Conservation (phyloP, 176 grass and related monocot species). For the Lolium multiflorum region DNA sequence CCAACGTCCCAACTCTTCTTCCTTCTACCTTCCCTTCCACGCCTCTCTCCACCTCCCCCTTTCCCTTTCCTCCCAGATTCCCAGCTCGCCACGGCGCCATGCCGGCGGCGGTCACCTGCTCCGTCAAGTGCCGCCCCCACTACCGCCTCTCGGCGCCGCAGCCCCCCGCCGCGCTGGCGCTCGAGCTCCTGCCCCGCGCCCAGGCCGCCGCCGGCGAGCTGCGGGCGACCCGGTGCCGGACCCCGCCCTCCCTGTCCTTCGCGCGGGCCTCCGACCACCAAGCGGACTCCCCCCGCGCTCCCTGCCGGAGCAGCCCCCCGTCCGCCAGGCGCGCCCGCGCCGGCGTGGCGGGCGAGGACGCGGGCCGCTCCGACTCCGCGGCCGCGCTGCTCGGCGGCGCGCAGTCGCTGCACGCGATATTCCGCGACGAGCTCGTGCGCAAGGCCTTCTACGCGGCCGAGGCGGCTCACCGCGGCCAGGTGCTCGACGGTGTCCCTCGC, state of each 20-base stretch:
- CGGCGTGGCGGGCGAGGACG: neutral
- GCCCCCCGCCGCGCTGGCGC: slow-evolving; percentile 15
- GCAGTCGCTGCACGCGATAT: slow-evolving; percentile 53
- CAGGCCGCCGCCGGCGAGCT: slow-evolving; percentile 20
- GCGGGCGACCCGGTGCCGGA: slow-evolving; percentile 29
- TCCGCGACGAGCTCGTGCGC: slow-evolving; percentile 59
- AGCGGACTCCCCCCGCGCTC: neutral
- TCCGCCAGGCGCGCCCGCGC: slow-evolving; percentile 7
- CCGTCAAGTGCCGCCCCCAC: slow-evolving; percentile 51
- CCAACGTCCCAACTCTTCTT: slow-evolving; percentile 25
- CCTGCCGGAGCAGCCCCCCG: neutral
- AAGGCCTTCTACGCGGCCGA: slow-evolving; percentile 67
- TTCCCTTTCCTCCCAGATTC: neutral
- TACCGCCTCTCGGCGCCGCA: slow-evolving; percentile 34
- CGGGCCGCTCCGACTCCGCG: neutral
- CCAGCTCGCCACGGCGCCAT: slow-evolving; percentile 10
- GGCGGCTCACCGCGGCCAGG: slow-evolving; percentile 72
- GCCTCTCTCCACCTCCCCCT: neutral
- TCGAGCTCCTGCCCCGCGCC: neutral
- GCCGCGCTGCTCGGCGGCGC: slow-evolving; percentile 36
- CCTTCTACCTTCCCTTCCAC: slow-evolving; percentile 13
- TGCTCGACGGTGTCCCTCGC: neutral
- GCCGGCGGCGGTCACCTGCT: slow-evolving; percentile 28
- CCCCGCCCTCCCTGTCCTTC: slow-evolving; percentile 1
- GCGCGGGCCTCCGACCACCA: neutral